phyloP scores from a whole-genome alignment of 345 rosid genomes.

The Cardiospermum halicacabum region DNA sequence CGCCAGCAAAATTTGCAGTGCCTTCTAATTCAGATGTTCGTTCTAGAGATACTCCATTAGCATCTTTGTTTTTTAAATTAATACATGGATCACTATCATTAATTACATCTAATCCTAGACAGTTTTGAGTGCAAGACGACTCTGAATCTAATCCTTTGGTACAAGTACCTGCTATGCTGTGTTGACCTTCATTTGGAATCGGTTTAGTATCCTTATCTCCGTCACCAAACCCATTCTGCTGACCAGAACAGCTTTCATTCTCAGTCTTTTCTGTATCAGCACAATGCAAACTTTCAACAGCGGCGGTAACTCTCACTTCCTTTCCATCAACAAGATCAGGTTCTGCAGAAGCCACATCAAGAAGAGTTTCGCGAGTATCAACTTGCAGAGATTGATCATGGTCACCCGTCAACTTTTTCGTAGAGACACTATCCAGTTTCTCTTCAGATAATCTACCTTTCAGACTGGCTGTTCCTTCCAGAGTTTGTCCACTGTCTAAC shows the following conservation, averaged over 20 bases:
- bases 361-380: constrained; percentile 28
- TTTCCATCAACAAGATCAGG: constrained; percentile 34
- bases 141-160: constrained; percentile 54
- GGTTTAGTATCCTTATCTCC: constrained; percentile 32
- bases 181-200: constrained; percentile 37
- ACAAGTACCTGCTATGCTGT: constrained; percentile 30
- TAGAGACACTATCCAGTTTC: constrained; percentile 33
- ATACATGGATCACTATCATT: constrained; percentile 40
- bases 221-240: constrained; percentile 41
- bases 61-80: constrained; percentile 35
- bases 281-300: constrained; percentile 32
- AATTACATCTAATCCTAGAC: constrained; percentile 44
- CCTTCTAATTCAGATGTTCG: constrained; percentile 41
- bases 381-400: constrained; percentile 23
- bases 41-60: constrained; percentile 30
- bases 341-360: constrained; percentile 36
- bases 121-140: constrained; percentile 58
- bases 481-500: constrained; percentile 41
- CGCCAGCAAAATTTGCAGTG: constrained; percentile 31
- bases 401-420: constrained; percentile 31
- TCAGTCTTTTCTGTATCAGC: constrained; percentile 32
- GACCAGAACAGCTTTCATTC: constrained; percentile 30
- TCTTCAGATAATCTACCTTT: constrained; percentile 34
- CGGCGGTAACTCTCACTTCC: constrained; percentile 38
- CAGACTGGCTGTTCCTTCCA: constrained; percentile 29